Conservation (phyloP, 169 alveolate species). For the Plasmodium yoelii region DNA sequence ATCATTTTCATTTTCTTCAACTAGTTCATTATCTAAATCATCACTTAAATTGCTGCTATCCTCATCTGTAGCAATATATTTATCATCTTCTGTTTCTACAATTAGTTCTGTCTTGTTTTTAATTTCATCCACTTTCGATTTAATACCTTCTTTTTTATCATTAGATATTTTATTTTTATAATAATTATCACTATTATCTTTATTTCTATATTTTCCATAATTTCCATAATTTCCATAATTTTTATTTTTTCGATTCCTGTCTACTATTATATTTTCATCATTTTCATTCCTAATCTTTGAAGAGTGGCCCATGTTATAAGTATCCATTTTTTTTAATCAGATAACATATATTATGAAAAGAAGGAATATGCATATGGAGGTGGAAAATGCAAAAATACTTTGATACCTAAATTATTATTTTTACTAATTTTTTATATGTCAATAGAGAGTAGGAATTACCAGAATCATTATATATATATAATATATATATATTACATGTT, state of each 20-base stretch:
- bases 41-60: background rate
- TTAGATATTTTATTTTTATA: slow-evolving; percentile 25
- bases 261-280: slow-evolving; percentile 41
- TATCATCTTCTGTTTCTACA: too few species aligned
- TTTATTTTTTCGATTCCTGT: slow-evolving; percentile 57
- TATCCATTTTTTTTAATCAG: slow-evolving; percentile 20
- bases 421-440: too few species aligned
- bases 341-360: too few species aligned
- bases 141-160: slow-evolving; percentile 21
- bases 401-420: too few species aligned
- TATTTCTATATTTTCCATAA: slow-evolving; percentile 18
- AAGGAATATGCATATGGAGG: too few species aligned
- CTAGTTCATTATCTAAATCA: background rate
- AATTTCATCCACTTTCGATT: background rate
- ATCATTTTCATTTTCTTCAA: slow-evolving; percentile 23
- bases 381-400: too few species aligned
- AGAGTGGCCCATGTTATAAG: background rate
- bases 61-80: background rate
- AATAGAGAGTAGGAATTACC: too few species aligned
- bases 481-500: too few species aligned
- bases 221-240: slow-evolving; percentile 22
- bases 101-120: slow-evolving; percentile 3
- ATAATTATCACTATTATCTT: slow-evolving; percentile 15
- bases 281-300: slow-evolving; percentile 27
- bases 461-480: too few species aligned